These are phyloP conservation scores for Hypholoma fasciculare DNA, from an alignment of 768 basidiomycete genomes.

Conservation along the genomic window DNA sequence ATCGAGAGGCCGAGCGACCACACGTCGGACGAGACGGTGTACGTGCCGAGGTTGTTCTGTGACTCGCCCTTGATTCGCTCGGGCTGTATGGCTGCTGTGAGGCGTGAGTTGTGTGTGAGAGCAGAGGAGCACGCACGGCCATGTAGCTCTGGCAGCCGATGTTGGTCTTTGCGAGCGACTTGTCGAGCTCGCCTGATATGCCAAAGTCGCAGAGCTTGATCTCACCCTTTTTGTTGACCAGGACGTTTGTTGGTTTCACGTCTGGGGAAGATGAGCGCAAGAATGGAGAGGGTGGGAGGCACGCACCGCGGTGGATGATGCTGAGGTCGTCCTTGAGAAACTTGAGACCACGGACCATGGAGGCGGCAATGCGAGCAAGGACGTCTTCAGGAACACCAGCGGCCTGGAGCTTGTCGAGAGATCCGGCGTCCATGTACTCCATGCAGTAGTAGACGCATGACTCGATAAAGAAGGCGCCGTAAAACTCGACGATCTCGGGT, in stretches of 20 bases:
- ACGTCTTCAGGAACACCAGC: slow-evolving; percentile 76
- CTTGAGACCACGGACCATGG: slow-evolving; percentile 86
- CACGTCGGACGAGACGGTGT: slow-evolving; percentile 95
- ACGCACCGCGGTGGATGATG: slow-evolving; percentile 59
- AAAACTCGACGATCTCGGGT: slow-evolving; percentile 96
- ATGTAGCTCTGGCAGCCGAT: slow-evolving; percentile 99
- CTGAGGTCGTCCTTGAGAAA: slow-evolving; percentile 95
- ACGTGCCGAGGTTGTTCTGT: slow-evolving; percentile 80
- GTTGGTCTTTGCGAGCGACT: slow-evolving; percentile 95
- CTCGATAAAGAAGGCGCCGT: slow-evolving; percentile 99
- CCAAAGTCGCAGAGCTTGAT: slow-evolving; percentile 98
- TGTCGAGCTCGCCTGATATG: slow-evolving; percentile 97
- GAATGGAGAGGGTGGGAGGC: background rate
- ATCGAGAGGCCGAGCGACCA: slow-evolving; percentile 96
- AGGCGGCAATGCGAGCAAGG: slow-evolving; percentile 75
- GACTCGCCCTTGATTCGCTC: slow-evolving; percentile 97
- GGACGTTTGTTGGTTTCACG: slow-evolving; percentile 93
- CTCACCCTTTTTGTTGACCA: slow-evolving; percentile 85
- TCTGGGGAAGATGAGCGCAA: slow-evolving; percentile 41
- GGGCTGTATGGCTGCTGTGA: slow-evolving; percentile 50
- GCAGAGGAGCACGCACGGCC: slow-evolving; percentile 64
- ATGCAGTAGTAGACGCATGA: slow-evolving; percentile 99
- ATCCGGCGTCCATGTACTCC: slow-evolving; percentile 99
- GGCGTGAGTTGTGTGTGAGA: background rate
- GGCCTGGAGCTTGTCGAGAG: slow-evolving; percentile 77